Base-by-base conservation (phyloP, 768 basidiomycete genomes). In the Mycena polygramma region DNA sequence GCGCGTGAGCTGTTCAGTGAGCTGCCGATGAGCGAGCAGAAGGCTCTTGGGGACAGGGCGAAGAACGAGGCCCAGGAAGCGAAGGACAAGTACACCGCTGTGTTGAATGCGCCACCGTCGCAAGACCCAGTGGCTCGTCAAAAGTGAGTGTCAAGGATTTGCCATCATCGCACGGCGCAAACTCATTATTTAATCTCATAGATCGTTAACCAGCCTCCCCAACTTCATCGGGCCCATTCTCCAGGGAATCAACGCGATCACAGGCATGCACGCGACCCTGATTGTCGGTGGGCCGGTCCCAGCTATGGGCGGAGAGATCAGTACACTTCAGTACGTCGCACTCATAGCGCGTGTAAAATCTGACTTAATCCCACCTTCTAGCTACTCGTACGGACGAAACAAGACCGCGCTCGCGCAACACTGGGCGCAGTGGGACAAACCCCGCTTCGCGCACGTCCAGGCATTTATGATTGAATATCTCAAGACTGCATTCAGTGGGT, bases 211-310 rank as follows among this genome's bases (percentile, higher is more conserved):
- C 2, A 20, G 45, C 20, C 43, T 66, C 7, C 41, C 45, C 2
- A 36, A 55, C n/a, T 57, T 45, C 41, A 57, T 66, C 54, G 24
- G 43, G 35, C 64, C 64, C 19, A 36, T 66, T 30, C 55, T 66
- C 17, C 55, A 55, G 19, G 64, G 36, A 7, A 45, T 66, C 26
- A 20, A 5, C 55, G 14, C 26, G 15, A 15, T 37, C 13, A 66
- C 54, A 6, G 55, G 64, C 20, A 37, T n/a, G 19, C 64, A 66
- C 39, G 64, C 55, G 5, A 66, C 64, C 9, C 64, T 66, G 1
- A 43, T 66, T 35, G 55, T 66, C 11, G 64, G 64, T 20, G 64
- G 64, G 8, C 64, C 64, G 7, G 43, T 57, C 19, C 64, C 64
- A 2, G 41, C 46, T 22, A 37, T 30, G 19, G 64, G 64, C 4